Evolutionary conservation across 106 monocot species (phyloP), one percentile per base, ranked within the genome.

Genomic region (Dioscorea alata): DNA sequence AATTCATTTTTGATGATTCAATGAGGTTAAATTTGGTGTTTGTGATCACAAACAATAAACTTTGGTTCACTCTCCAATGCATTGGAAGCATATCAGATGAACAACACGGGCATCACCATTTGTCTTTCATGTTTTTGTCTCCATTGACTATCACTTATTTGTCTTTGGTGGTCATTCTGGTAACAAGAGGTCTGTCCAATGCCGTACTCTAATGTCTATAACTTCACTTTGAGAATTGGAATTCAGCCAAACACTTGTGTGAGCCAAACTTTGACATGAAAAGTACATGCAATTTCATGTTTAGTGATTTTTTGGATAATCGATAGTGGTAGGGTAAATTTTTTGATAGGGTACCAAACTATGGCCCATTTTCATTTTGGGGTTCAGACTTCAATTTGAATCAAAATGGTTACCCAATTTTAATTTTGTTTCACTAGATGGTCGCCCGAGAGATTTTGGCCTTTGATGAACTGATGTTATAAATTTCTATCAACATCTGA

Each of bases 251-350:
- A 42, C 6, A 42, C 42, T 42, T 5, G 2, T 42, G 42, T 5
- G 6, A 42, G 42, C 42, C 6, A 6, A 42, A 42, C 42, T 42
- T 42, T 28, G 3, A 28, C 28, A 28, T 28, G 28, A 28, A 35
- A 64, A 50, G 63, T 70, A 48, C 70, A 76, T 50, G 16, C 33
- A 71, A 70, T 64, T 60, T 70, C 80, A 99, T 92, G 76, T 81
- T 99, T 79, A 90, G 90, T 61, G 97, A 99, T 63, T 99, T 99
- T 99, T 67, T 99, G 97, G 97, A 92, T 99, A 92, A 92, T 99
- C 61, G 97, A 99, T 78, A 99, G 92, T 73, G 97, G 97, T 99
- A 79, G n/a, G n/a, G n/a, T n/a, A n/a, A n/a, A n/a, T n/a, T n/a
- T n/a, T n/a, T n/a, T n/a, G n/a, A n/a, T n/a, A n/a, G n/a, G n/a